phyloP scores from a whole-genome alignment of 345 rosid species.

The Anacardium occidentale region DNA sequence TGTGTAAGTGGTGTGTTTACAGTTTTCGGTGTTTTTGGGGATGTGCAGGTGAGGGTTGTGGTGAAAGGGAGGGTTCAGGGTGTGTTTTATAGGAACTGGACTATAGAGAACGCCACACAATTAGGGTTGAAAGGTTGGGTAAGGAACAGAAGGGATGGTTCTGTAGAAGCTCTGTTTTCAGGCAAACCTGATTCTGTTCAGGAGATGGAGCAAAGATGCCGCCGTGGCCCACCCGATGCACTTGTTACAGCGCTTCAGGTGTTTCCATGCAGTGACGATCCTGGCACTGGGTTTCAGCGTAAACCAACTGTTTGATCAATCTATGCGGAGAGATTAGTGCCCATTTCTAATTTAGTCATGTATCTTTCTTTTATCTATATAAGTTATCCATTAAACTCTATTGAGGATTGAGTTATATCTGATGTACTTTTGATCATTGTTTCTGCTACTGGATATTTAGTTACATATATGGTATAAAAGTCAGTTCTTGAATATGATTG shows the following conservation, averaged over 20 bases:
- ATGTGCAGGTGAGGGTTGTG: slow-evolving; percentile 60
- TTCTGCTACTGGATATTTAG: slow-evolving; percentile 2
- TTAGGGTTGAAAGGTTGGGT: slow-evolving; percentile 93
- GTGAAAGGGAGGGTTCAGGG: slow-evolving; percentile 90
- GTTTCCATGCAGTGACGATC: slow-evolving; percentile 66
- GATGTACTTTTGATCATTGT: slow-evolving; percentile 3
- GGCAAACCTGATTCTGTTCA: slow-evolving; percentile 57
- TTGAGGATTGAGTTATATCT: neutral
- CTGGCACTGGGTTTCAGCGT: slow-evolving; percentile 61
- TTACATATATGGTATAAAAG: neutral
- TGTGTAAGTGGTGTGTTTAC: neutral
- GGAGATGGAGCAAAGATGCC: slow-evolving; percentile 88
- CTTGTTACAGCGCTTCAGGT: slow-evolving; percentile 69
- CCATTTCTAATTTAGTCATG: slow-evolving; percentile 16
- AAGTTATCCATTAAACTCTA: neutral
- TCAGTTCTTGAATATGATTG: slow-evolving; percentile 1
- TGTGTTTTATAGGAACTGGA: slow-evolving; percentile 90
- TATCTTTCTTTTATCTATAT: slow-evolving; percentile 6
- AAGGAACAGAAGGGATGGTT: slow-evolving; percentile 79
- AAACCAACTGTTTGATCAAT: slow-evolving; percentile 56
- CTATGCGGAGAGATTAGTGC: neutral
- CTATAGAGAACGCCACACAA: slow-evolving; percentile 65
- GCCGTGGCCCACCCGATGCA: slow-evolving; percentile 77
- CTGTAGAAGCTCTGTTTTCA: slow-evolving; percentile 84
- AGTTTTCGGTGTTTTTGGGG: slow-evolving; percentile 15